These are phyloP conservation scores for Phanerochaete sordida DNA, from an alignment of 768 basidiomycete genomes.

Conservation along the genomic window DNA sequence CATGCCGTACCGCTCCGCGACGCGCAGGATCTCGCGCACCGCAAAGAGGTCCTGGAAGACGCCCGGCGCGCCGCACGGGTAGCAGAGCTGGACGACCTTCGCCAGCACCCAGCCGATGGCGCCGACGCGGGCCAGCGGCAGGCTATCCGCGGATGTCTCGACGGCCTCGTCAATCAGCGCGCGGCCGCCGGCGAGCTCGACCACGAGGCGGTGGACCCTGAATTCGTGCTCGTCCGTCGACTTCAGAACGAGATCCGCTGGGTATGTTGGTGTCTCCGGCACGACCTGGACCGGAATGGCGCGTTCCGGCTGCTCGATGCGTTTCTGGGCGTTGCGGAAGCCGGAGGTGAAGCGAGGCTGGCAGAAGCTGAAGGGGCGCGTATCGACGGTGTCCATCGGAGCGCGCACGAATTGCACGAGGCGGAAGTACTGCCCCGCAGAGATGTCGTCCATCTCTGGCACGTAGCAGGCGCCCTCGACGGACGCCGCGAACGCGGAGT, in stretches of 20 bases:
- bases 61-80: slow-evolving; percentile 3
- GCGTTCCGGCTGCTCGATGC: neutral
- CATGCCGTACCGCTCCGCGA: neutral
- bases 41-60: neutral
- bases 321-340: neutral
- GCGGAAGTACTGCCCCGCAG: slow-evolving; percentile 15
- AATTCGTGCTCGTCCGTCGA: slow-evolving; percentile 11
- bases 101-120: slow-evolving; percentile 2
- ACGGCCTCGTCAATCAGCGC: neutral
- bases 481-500: neutral
- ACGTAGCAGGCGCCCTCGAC: slow-evolving; percentile 6
- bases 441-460: slow-evolving; percentile 13
- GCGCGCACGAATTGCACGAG: slow-evolving; percentile 10
- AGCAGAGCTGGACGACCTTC: slow-evolving; percentile 3
- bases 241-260: slow-evolving; percentile 10
- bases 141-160: neutral
- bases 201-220: slow-evolving; percentile 11
- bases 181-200: neutral
- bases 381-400: neutral
- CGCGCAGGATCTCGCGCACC: neutral
- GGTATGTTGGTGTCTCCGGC: neutral
- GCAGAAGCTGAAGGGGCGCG: neutral
- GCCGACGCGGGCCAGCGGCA: slow-evolving; percentile 4
- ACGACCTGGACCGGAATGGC: neutral
- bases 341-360: neutral